These are phyloP conservation scores for Mycena chlorophos DNA, from an alignment of 768 basidiomycete species.

Conservation along the genomic window DNA sequence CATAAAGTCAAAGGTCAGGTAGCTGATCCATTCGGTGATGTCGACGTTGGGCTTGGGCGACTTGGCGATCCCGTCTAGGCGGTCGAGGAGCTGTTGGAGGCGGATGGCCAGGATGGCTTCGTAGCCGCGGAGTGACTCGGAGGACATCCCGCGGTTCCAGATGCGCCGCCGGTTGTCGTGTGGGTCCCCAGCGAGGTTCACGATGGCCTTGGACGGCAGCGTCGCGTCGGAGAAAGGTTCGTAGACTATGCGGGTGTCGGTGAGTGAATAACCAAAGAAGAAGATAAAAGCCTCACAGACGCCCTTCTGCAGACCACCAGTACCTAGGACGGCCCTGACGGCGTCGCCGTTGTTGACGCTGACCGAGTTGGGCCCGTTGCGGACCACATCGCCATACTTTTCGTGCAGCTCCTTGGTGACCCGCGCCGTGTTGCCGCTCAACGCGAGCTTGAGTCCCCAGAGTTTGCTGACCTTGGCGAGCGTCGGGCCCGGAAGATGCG, in stretches of 20 bases:
- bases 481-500: constrained; percentile 49
- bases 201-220: constrained; percentile 2
- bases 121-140: constrained; percentile 46
- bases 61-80: constrained; percentile 27
- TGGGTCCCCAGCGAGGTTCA: constrained; percentile 3
- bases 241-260: constrained; percentile 8
- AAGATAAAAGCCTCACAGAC: background rate
- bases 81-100: background rate
- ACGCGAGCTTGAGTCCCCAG: constrained; percentile 35
- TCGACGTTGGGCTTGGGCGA: constrained; percentile 39
- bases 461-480: constrained; percentile 43
- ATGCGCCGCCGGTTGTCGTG: constrained; percentile 46
- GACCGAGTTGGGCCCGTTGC: constrained; percentile 31
- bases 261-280: background rate
- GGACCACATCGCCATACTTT: constrained; percentile 55
- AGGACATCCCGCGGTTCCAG: constrained; percentile 50
- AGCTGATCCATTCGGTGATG: constrained; percentile 37
- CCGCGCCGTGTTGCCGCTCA: constrained; percentile 44
- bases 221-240: background rate
- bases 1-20: constrained; percentile 26
- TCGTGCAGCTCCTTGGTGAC: constrained; percentile 48
- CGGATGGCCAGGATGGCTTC: constrained; percentile 29
- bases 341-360: background rate
- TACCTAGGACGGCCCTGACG: background rate
- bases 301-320: background rate